Percentiles rank a stretch among this genome's conserved stretches.
Conservation (phyloP, 108 stramenopile genomes). For the Fragilaria crotonensis region DNA sequence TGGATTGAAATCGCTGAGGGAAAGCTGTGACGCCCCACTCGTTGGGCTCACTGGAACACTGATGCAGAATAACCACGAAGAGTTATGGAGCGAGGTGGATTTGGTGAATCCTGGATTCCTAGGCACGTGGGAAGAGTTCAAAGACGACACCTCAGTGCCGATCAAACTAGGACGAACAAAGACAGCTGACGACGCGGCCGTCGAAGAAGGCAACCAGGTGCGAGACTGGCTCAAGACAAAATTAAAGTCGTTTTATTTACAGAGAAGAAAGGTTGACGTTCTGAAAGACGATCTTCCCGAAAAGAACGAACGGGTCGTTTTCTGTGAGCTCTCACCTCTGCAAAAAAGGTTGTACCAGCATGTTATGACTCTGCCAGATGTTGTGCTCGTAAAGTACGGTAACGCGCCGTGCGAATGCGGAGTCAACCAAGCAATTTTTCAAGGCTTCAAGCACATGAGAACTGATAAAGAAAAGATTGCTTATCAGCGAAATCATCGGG, state of each 20-base stretch:
- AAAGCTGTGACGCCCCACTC: constrained; percentile 15
- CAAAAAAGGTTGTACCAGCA: constrained; percentile 75
- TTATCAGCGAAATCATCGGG: constrained; percentile 53
- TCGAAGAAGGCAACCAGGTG: constrained; percentile 24
- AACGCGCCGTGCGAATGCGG: constrained; percentile 81
- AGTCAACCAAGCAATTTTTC: constrained; percentile 60
- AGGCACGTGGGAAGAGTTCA: constrained; percentile 51
- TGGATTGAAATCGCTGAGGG: constrained; percentile 28
- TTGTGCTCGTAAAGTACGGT: constrained; percentile 41
- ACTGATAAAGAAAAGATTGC: constrained; percentile 54
- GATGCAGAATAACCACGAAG: constrained; percentile 68
- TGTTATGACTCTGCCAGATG: constrained; percentile 69
- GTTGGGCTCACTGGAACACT: constrained; percentile 56
- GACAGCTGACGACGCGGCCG: constrained; percentile 30
- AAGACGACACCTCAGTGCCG: constrained; percentile 32
- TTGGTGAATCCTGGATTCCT: constrained; percentile 57
- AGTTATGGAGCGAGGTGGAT: constrained; percentile 69
- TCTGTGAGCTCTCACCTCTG: constrained; percentile 64
- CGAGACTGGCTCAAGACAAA: constrained; percentile 24
- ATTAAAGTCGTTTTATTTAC: constrained; percentile 40
- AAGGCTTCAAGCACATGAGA: constrained; percentile 34
- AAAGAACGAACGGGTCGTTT: constrained; percentile 73
- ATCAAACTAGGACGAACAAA: constrained; percentile 58
- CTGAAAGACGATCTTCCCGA: constrained; percentile 53
- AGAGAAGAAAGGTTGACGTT: constrained; percentile 54